Conservation (phyloP, 176 grass and related monocot species). For the Oryza australiensis region DNA sequence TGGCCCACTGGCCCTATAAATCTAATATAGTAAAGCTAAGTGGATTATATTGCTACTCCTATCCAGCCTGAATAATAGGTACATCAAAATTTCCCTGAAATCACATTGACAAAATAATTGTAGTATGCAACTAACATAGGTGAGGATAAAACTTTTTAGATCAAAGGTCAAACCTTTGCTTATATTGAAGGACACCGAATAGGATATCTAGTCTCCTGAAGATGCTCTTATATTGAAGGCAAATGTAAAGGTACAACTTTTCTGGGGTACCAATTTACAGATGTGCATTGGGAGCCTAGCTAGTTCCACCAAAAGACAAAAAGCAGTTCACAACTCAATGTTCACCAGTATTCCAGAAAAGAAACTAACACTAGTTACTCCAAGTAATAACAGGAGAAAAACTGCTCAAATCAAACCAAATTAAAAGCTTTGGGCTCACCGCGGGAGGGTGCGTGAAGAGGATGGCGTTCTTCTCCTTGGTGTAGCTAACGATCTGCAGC, state of each 20-base stretch:
- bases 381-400: not conserved
- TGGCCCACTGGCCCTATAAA: not conserved
- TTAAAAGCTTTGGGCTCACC: slow-evolving; percentile 37
- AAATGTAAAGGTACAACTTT: not conserved
- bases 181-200: not conserved
- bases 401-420: not conserved
- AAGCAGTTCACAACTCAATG: not conserved
- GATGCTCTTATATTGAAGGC: not conserved
- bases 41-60: not conserved
- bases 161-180: not conserved
- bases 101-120: not conserved
- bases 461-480: slow-evolving; percentile 94
- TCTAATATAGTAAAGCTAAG: not conserved
- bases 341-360: not conserved
- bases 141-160: not conserved
- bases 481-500: slow-evolving; percentile 80
- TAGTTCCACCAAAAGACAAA: not conserved
- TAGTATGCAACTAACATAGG: not conserved
- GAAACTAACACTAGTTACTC: not conserved
- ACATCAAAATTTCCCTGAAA: not conserved
- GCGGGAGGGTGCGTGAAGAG: slow-evolving; percentile 79
- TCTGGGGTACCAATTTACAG: not conserved
- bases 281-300: not conserved
- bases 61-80: not conserved
- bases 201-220: not conserved